A percentile compares a stretch with the other conserved stretches of the same genome.
These are phyloP conservation scores for Aureoboletus auriporus DNA, from an alignment of 768 basidiomycete genomes.

Conservation along the genomic window DNA sequence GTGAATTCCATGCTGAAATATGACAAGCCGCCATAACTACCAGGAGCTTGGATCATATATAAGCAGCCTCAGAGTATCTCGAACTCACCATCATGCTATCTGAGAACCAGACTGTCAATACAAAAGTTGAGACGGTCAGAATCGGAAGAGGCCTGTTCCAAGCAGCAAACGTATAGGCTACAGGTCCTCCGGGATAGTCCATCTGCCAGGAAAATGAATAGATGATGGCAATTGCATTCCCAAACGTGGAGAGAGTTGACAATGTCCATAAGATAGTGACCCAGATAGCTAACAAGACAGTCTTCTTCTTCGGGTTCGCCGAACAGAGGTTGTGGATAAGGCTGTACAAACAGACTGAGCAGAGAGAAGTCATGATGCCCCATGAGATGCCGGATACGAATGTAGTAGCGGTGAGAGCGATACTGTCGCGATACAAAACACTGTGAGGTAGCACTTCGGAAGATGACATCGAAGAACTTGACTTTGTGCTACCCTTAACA, in stretches of 20 bases:
- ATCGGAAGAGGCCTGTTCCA: neutral
- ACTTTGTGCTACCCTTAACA: too few species aligned
- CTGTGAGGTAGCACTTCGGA: neutral
- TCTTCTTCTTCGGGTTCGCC: neutral
- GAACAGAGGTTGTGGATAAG: neutral
- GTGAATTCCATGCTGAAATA: neutral
- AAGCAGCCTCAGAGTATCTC: neutral
- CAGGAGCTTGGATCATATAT: neutral
- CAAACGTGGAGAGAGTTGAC: neutral
- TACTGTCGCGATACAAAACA: neutral
- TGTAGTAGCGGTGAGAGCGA: neutral
- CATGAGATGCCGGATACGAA: conserved; percentile 1
- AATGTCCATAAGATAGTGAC: neutral
- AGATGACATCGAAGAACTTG: neutral
- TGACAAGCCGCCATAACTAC: neutral
- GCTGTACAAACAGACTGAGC: neutral
- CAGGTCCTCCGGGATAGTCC: conserved; percentile 2
- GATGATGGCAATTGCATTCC: neutral
- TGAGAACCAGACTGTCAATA: neutral
- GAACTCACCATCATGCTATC: neutral
- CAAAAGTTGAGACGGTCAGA: neutral
- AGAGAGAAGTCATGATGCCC: conserved; percentile 2
- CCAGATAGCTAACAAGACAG: neutral
- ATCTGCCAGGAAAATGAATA: neutral
- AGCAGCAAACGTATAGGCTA: neutral